phyloP scores from a whole-genome alignment of 306 rosid genomes.

The Sicyos baderoa region DNA sequence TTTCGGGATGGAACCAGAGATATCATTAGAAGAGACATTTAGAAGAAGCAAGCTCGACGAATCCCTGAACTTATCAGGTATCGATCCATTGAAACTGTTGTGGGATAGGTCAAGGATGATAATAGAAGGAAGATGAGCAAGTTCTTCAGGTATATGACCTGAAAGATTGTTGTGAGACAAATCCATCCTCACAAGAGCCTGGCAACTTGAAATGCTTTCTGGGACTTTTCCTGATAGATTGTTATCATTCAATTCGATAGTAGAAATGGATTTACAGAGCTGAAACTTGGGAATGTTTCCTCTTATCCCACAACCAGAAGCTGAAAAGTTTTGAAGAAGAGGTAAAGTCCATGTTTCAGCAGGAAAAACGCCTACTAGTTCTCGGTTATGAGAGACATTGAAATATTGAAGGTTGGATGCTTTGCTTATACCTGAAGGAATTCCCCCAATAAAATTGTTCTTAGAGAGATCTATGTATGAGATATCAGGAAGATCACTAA shows the following conservation, averaged over 20 bases:
- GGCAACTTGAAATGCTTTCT: slow-evolving; percentile 48
- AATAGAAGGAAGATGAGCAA: slow-evolving; percentile 55
- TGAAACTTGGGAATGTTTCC: slow-evolving; percentile 57
- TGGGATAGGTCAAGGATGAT: slow-evolving; percentile 55
- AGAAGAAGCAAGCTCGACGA: slow-evolving; percentile 58
- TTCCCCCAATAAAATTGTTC: slow-evolving; percentile 68
- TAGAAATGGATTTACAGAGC: slow-evolving; percentile 48
- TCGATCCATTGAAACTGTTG: slow-evolving; percentile 53
- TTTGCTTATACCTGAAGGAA: slow-evolving; percentile 58
- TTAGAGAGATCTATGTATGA: slow-evolving; percentile 62
- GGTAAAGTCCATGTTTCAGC: slow-evolving; percentile 52
- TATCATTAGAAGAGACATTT: slow-evolving; percentile 77
- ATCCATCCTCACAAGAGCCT: slow-evolving; percentile 39
- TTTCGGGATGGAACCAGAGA: slow-evolving; percentile 79
- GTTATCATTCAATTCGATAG: slow-evolving; percentile 52
- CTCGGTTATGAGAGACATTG: slow-evolving; percentile 57
- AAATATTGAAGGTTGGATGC: slow-evolving; percentile 57
- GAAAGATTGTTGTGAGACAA: slow-evolving; percentile 55
- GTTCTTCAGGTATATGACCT: slow-evolving; percentile 70
- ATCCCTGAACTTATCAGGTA: slow-evolving; percentile 57
- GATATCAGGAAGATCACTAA: slow-evolving; percentile 48
- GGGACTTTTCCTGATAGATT: slow-evolving; percentile 52
- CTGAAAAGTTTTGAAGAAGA: slow-evolving; percentile 61
- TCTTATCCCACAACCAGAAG: slow-evolving; percentile 54
- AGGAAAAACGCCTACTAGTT: slow-evolving; percentile 53